Percentiles rank a stretch among this genome's conserved stretches.
Evolutionary conservation across 2,329 filamentous ascomycete species (phyloP).

Genomic region (Cytospora mali): DNA sequence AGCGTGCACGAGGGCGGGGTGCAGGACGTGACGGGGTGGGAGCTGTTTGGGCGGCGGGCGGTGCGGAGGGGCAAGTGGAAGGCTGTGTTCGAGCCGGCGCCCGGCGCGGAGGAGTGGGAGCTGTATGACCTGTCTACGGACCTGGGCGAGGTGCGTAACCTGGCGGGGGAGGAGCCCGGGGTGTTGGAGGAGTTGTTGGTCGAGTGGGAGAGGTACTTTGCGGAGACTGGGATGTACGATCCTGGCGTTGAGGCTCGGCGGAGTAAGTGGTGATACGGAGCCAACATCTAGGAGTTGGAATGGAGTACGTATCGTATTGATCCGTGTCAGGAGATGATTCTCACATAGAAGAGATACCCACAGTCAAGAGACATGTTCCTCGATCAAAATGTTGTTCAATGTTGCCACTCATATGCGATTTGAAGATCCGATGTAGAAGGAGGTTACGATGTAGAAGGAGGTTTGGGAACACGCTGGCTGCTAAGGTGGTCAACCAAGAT

Average conservation of each 20-base stretch:
- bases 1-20: constrained; percentile 33
- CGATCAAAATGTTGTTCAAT: not conserved
- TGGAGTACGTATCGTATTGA: not conserved
- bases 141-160: constrained; percentile 33
- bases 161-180: constrained; percentile 29
- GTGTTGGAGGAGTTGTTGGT: constrained; percentile 20
- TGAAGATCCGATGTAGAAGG: not conserved
- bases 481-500: not conserved
- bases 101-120: constrained; percentile 34
- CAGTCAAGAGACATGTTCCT: not conserved
- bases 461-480: not conserved
- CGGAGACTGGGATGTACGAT: constrained; percentile 19
- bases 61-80: constrained; percentile 40
- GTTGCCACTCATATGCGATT: not conserved
- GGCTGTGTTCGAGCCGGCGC: constrained; percentile 33
- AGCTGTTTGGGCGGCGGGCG: constrained; percentile 39
- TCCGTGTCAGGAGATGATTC: not conserved
- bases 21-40: constrained; percentile 37
- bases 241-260: constrained; percentile 5
- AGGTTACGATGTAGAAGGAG: not conserved
- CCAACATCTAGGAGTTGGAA: not conserved
- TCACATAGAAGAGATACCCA: not conserved
- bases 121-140: constrained; percentile 35
- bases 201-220: constrained; percentile 19
- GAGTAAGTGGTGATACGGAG: constrained; percentile 12